These are phyloP conservation scores for Pisolithus orientalis DNA, from an alignment of 768 basidiomycete genomes.

Conservation along the genomic window DNA sequence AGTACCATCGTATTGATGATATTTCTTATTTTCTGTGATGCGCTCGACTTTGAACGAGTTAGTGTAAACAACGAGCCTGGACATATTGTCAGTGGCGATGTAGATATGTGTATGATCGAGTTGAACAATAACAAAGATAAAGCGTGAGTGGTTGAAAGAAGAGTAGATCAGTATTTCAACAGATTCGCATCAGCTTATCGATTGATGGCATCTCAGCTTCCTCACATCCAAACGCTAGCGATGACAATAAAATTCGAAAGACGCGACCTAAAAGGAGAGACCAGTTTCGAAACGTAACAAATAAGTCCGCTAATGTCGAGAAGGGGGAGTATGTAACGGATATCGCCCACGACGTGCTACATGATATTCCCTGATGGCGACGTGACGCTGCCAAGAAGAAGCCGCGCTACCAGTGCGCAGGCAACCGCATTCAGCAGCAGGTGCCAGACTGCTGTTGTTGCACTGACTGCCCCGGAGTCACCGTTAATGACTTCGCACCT, in stretches of 20 bases:
- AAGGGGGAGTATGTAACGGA: conserved; percentile 29
- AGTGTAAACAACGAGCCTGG: conserved; percentile 21
- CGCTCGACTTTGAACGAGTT: conserved; percentile 28
- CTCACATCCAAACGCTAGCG: not conserved
- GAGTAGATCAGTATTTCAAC: not conserved
- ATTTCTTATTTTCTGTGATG: conserved; percentile 16
- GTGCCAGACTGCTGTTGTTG: conserved; percentile 66
- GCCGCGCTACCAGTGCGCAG: conserved; percentile 10
- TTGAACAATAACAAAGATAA: too few species aligned
- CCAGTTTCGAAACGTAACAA: conserved; percentile 3
- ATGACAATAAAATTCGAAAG: not conserved
- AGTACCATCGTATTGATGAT: conserved; percentile 30
- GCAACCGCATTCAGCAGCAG: conserved; percentile 61
- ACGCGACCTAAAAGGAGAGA: not conserved
- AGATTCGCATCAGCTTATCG: too few species aligned
- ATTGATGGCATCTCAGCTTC: not conserved
- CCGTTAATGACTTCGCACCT: conserved; percentile 74
- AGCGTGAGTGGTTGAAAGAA: not conserved
- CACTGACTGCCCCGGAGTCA: conserved; percentile 80
- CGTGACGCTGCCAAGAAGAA: conserved; percentile 13
- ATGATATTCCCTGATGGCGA: conserved; percentile 16
- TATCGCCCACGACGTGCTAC: conserved; percentile 27
- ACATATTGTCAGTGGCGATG: too few species aligned
- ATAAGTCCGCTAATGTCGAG: conserved; percentile 3
- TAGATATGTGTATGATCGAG: too few species aligned